Evolutionary conservation across 192 early-diverging fungal species (phyloP).

Genomic region (Backusella circina): DNA sequence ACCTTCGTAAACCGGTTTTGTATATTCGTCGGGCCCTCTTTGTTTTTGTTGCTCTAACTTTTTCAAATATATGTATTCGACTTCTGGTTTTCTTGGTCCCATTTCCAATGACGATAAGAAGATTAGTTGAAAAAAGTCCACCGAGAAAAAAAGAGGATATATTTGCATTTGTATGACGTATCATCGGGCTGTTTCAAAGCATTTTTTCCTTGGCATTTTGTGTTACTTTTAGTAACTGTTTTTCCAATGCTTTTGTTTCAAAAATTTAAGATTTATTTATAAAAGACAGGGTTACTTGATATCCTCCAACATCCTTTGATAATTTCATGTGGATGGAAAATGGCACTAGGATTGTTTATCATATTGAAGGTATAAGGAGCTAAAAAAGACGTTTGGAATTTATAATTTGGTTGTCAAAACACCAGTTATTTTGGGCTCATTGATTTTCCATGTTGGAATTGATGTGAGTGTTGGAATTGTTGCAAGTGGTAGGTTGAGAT

Average conservation of each 20-base stretch:
- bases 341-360: too few species aligned
- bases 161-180: neutral
- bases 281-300: too few species aligned
- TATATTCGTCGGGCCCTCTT: neutral
- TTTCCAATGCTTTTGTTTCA: neutral
- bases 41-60: neutral
- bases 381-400: too few species aligned
- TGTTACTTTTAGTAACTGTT: neutral
- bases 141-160: neutral
- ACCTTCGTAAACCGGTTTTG: neutral
- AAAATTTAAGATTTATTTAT: too few species aligned
- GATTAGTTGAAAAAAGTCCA: neutral
- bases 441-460: neutral
- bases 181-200: neutral
- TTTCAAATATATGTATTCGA: conserved; percentile 15
- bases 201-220: neutral
- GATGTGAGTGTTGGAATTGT: neutral
- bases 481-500: neutral
- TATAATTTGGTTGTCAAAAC: too few species aligned
- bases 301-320: too few species aligned
- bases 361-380: too few species aligned
- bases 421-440: neutral
- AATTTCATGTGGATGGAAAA: too few species aligned
- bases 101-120: neutral
- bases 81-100: conserved; percentile 22